Conservation (phyloP, 805 yeast genomes). For the Brettanomyces bruxellensis region DNA sequence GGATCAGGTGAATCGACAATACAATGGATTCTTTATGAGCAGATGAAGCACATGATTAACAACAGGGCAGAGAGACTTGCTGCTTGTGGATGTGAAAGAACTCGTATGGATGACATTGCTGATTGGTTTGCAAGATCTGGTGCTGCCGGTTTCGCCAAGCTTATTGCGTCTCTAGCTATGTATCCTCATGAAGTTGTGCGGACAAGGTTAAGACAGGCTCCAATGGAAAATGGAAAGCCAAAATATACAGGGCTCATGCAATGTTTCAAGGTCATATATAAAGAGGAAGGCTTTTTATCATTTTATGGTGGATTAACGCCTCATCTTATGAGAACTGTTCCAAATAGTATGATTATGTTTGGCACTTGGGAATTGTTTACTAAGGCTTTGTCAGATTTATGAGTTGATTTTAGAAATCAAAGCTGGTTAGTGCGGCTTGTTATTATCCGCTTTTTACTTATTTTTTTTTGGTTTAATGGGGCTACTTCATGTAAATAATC, state of each 20-base stretch:
- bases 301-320: conserved; percentile 98
- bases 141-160: conserved; percentile 94
- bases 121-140: conserved; percentile 97
- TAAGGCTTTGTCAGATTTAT: conserved; percentile 35
- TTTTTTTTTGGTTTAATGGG: neutral
- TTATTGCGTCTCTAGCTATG: conserved; percentile 83
- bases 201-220: conserved; percentile 93
- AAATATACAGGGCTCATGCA: conserved; percentile 87
- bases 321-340: conserved; percentile 92
- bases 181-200: conserved; percentile 97
- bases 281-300: conserved; percentile 86
- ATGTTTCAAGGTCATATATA: conserved; percentile 75
- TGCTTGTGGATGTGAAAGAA: conserved; percentile 28
- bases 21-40: conserved; percentile 96
- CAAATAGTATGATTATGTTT: conserved; percentile 96
- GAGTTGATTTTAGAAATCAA: neutral
- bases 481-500: too few species aligned
- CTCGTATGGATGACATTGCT: conserved; percentile 50
- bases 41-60: conserved; percentile 68
- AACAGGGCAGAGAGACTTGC: conserved; percentile 35
- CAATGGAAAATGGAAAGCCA: conserved; percentile 54
- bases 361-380: conserved; percentile 95
- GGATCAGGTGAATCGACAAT: conserved; percentile 90
- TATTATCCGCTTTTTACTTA: neutral
- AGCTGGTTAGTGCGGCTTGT: too few species aligned